Evolutionary conservation across 768 basidiomycete genomes (phyloP), one percentile per base, ranked within the genome.

Genomic region (Collybiopsis confluens): DNA sequence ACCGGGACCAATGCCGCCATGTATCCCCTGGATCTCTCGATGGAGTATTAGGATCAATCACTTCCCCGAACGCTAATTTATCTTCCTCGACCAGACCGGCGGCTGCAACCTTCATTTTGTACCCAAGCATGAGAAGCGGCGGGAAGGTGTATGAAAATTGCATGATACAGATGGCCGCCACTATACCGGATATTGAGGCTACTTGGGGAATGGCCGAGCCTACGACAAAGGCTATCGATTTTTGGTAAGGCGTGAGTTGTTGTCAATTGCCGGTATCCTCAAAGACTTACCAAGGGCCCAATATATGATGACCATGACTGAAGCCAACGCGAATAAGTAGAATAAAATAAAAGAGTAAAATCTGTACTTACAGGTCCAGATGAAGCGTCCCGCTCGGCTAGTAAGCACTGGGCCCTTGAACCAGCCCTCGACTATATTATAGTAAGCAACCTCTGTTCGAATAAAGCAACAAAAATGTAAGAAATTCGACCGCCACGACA

Each of bases 101-200:
- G 4, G 50, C 47, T 0, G 41, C 24, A 10, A 51, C 28, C 23
- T 16, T 70, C n/a, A 75, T 62, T 49, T 72, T 65, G 56, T 70
- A 73, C 1, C 69, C 72, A 7, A 69, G 53, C 45, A 68, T 62
- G 15, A 75, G 63, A 20, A 78, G 62, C 3, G 78, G 73, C 0
- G 79, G 80, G 71, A 81, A 80, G 5, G 75, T 74, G 58, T 82
- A 82, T 6, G 77, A 76, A 60, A 81, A 81, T 56, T 80, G 77
- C 74, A 85, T 82, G 62, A 85, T 81, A 55, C 80, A 81, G 35
- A 81, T 62, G 2, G 83, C 81, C 2, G 79, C 83, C 43, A 85
- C 70, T 16, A 84, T 70, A 4, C 75, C 72, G 2, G 75, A 76
- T 38, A 86, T 72, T 1, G 77, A 74, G 48, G 73, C 73, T n/a